These are phyloP conservation scores for Suillus bovinus DNA, from an alignment of 768 basidiomycete species.

Conservation along the genomic window DNA sequence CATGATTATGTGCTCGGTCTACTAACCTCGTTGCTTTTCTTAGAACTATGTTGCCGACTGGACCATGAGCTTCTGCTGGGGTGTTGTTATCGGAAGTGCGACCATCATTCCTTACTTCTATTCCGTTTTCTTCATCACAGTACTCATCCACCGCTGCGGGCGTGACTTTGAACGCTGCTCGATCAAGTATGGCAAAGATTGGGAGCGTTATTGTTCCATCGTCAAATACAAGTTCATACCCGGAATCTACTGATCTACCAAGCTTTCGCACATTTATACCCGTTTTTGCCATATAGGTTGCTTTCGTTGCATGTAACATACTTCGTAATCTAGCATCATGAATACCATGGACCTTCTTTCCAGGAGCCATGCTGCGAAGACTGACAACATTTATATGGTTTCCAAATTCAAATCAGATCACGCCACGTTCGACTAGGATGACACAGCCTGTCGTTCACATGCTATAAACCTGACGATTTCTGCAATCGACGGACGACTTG, in stretches of 20 bases:
- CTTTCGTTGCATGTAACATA: not conserved
- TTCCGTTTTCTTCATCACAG: constrained; percentile 92
- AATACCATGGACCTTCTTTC: not conserved
- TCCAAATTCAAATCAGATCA: not conserved
- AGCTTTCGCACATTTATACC: constrained; percentile 13
- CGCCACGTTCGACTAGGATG: too few relatives aligned
- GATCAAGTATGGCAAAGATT: constrained; percentile 92
- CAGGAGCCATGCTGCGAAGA: not conserved
- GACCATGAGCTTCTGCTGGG: constrained; percentile 85
- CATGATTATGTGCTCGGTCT: not conserved
- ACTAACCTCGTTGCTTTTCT: constrained; percentile 3
- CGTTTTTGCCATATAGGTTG: not conserved
- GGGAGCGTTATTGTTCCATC: constrained; percentile 85
- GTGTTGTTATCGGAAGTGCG: constrained; percentile 70
- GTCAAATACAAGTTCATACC: constrained; percentile 94
- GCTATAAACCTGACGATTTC: too few relatives aligned
- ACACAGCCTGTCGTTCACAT: too few relatives aligned
- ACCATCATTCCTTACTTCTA: constrained; percentile 95
- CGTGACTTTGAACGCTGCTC: constrained; percentile 96
- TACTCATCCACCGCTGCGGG: constrained; percentile 86
- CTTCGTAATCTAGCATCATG: not conserved
- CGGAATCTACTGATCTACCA: constrained; percentile 62
- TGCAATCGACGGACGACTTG: too few relatives aligned
- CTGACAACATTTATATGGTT: not conserved
- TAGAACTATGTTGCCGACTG: constrained; percentile 96